phyloP scores from a whole-genome alignment of 1,284 basidiomycete genomes.

The Ceratobasidium sp. region DNA sequence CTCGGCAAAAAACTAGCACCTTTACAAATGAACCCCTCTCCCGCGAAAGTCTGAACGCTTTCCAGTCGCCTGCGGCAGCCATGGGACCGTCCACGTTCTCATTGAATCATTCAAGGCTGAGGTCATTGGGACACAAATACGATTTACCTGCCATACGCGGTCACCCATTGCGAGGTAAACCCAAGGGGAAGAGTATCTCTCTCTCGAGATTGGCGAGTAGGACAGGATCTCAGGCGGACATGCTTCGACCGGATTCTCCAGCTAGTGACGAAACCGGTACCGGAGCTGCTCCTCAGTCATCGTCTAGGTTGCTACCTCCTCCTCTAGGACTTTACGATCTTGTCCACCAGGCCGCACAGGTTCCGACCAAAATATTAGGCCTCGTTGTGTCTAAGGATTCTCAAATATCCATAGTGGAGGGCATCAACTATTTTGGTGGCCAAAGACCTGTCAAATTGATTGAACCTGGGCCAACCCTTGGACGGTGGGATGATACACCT shows the following conservation, averaged over 20 bases:
- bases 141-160: neutral
- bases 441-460: neutral
- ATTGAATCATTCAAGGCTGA: conserved; percentile 18
- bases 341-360: conserved; percentile 32
- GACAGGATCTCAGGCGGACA: conserved; percentile 10
- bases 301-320: neutral
- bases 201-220: conserved; percentile 11
- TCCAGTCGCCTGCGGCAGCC: conserved; percentile 31
- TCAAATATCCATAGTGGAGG: neutral
- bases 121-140: conserved; percentile 16
- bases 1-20: neutral
- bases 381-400: too few species aligned
- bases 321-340: conserved; percentile 19
- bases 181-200: conserved; percentile 1
- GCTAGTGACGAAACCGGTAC: conserved; percentile 1
- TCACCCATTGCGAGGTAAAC: neutral
- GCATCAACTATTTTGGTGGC: conserved; percentile 23
- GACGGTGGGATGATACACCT: conserved; percentile 34
- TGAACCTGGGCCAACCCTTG: neutral
- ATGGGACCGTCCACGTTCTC: conserved; percentile 22
- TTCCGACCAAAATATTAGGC: neutral
- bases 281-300: neutral
- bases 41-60: conserved; percentile 23
- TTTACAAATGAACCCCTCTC: conserved; percentile 6
- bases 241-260: conserved; percentile 18